phyloP scores from a whole-genome alignment of 768 basidiomycete genomes.

The Leucocoprinus sp. region DNA sequence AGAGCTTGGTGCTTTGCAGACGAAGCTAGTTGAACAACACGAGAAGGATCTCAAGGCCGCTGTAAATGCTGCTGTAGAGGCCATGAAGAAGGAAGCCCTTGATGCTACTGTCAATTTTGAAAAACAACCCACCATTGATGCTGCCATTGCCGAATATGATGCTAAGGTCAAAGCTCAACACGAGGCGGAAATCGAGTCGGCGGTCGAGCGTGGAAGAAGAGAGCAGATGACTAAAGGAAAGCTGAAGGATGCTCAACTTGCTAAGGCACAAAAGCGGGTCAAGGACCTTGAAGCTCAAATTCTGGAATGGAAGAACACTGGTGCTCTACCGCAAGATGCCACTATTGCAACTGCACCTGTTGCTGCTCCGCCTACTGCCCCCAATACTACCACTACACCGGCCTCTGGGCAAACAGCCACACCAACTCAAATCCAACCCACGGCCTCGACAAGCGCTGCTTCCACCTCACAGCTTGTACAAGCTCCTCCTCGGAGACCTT shows the following conservation, averaged over 20 bases:
- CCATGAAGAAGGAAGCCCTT: conserved; percentile 27
- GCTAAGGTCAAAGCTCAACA: conserved; percentile 38
- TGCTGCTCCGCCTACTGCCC: conserved; percentile 9
- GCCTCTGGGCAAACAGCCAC: conserved; percentile 10
- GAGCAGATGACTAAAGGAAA: conserved; percentile 55
- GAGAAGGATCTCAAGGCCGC: conserved; percentile 45
- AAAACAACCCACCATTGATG: conserved; percentile 33
- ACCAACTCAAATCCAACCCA: conserved; percentile 8
- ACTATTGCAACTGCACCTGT: conserved; percentile 17
- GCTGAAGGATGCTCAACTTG: conserved; percentile 65
- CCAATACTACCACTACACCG: conserved; percentile 16
- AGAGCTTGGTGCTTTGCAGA: conserved; percentile 49
- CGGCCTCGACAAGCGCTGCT: background rate
- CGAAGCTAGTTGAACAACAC: conserved; percentile 44
- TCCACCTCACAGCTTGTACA: background rate
- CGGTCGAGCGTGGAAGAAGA: conserved; percentile 61
- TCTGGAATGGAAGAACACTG: conserved; percentile 44
- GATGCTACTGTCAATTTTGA: conserved; percentile 19
- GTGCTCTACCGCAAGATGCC: conserved; percentile 34
- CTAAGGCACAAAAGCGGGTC: conserved; percentile 47
- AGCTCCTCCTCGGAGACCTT: conserved; percentile 1
- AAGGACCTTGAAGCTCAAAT: conserved; percentile 66
- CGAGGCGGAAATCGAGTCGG: conserved; percentile 49
- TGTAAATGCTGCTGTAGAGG: conserved; percentile 36
- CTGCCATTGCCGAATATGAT: conserved; percentile 43